A percentile compares a stretch with the other conserved stretches of the same genome.
phyloP scores from a whole-genome alignment of 2,329 filamentous ascomycete genomes.

The Cladosporium sp. region DNA sequence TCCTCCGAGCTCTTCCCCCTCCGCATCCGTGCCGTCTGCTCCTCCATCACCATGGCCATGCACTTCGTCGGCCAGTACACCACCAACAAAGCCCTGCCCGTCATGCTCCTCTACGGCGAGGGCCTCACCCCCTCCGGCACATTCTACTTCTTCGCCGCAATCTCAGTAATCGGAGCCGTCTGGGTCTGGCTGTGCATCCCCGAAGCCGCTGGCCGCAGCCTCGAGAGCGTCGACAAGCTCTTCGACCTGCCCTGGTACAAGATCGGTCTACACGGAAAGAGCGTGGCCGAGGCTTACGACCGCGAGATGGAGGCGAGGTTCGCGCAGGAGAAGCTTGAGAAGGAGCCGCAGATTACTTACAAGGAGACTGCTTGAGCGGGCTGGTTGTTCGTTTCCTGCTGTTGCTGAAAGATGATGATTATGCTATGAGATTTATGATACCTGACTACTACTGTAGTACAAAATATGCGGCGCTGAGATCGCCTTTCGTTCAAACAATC shows the following conservation, averaged over 20 bases:
- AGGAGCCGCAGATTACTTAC: constrained; percentile 19
- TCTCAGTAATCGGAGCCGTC: constrained; percentile 64
- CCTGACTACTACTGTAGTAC: background rate
- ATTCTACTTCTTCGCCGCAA: constrained; percentile 71
- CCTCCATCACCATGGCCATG: constrained; percentile 69
- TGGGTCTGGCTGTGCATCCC: constrained; percentile 75
- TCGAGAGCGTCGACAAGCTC: constrained; percentile 71
- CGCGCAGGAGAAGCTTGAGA: constrained; percentile 19
- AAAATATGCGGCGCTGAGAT: background rate
- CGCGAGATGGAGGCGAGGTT: constrained; percentile 13
- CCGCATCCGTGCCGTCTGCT: constrained; percentile 67
- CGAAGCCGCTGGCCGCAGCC: constrained; percentile 64
- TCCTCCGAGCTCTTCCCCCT: constrained; percentile 74
- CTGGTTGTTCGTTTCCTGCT: background rate
- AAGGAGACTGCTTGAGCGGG: constrained; percentile 37
- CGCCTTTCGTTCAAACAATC: background rate
- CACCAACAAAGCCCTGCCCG: constrained; percentile 69
- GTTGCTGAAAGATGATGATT: background rate
- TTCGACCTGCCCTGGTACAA: constrained; percentile 73
- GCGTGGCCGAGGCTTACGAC: constrained; percentile 21
- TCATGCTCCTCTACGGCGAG: constrained; percentile 60
- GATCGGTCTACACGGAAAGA: constrained; percentile 54
- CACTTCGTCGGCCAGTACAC: constrained; percentile 78
- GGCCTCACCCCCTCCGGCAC: constrained; percentile 60
- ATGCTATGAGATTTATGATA: constrained; percentile 5